Conservation (phyloP, 768 basidiomycete genomes). For the Rossbeevera mucosa region DNA sequence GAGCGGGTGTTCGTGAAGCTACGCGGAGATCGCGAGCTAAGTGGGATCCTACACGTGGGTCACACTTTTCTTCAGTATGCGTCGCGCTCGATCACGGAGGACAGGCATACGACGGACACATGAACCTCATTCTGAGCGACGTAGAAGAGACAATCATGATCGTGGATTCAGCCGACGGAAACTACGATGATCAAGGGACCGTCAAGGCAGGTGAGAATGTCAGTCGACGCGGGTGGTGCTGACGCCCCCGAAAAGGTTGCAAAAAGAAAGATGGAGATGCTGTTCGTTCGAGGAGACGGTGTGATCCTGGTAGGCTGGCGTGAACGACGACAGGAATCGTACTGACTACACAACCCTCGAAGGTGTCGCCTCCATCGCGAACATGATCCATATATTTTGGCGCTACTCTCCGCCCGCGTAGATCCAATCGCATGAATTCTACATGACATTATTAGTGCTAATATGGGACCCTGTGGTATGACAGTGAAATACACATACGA, state of each 20-base stretch:
- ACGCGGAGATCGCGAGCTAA: slow-evolving; percentile 87
- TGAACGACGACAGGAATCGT: not conserved
- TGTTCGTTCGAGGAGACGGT: slow-evolving; percentile 96
- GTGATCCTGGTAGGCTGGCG: slow-evolving; percentile 76
- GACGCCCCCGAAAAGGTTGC: slow-evolving; percentile 54
- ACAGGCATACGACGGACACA: slow-evolving; percentile 99
- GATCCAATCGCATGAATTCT: slow-evolving; percentile 20
- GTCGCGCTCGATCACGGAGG: slow-evolving; percentile 8
- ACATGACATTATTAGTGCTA: slow-evolving; percentile 6
- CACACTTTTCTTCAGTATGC: not conserved
- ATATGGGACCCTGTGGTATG: not conserved
- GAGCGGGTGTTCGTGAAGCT: slow-evolving; percentile 99
- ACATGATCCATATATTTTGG: slow-evolving; percentile 36
- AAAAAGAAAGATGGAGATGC: slow-evolving; percentile 94
- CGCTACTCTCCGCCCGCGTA: slow-evolving; percentile 23
- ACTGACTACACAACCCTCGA: slow-evolving; percentile 14
- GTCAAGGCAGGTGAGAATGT: slow-evolving; percentile 53
- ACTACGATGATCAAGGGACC: slow-evolving; percentile 49
- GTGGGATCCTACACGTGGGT: slow-evolving; percentile 88
- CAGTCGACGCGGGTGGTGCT: not conserved
- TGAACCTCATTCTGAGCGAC: slow-evolving; percentile 97
- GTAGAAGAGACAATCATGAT: slow-evolving; percentile 97
- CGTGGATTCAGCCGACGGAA: slow-evolving; percentile 79
- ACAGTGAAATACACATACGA: slow-evolving; percentile 6
- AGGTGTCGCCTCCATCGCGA: slow-evolving; percentile 82